Evolutionary conservation across 1,284 basidiomycete species (phyloP).

Genomic region (Psilocybe mexicana): DNA sequence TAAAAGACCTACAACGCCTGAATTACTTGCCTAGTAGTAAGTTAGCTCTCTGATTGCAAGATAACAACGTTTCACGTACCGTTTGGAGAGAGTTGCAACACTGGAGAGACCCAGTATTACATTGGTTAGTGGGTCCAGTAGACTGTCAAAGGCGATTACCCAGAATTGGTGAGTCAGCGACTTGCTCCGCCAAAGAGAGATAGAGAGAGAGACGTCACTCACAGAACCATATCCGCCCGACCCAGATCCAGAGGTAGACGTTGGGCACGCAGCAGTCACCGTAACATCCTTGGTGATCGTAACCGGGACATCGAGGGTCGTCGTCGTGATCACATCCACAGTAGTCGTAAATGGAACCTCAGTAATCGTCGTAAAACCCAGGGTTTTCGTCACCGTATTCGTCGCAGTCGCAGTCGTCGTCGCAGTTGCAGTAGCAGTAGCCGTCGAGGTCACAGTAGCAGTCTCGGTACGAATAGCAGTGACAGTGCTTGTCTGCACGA

Average conservation of each 20-base stretch:
- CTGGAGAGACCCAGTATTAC: slow-evolving; percentile 28
- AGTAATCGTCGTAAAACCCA: no score
- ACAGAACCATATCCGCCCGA: neutral
- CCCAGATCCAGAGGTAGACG: slow-evolving; percentile 9
- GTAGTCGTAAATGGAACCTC: slow-evolving; percentile 14
- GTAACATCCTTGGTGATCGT: slow-evolving; percentile 13
- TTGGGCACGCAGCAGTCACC: slow-evolving; percentile 14
- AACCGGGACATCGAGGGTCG: slow-evolving; percentile 16
- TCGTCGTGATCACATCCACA: slow-evolving; percentile 19
- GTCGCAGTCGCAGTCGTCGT: neutral
- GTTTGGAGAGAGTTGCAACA: slow-evolving; percentile 13
- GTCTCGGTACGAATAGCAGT: neutral
- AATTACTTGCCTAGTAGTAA: slow-evolving; percentile 4
- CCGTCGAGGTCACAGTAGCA: neutral
- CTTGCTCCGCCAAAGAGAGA: neutral
- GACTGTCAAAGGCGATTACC: slow-evolving; percentile 9
- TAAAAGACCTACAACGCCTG: slow-evolving; percentile 5
- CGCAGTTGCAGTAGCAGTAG: slow-evolving; percentile 20
- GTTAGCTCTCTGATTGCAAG: no score
- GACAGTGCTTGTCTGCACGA: neutral
- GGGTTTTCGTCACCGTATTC: slow-evolving; percentile 3
- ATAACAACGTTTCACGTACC: neutral
- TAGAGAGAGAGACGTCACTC: neutral
- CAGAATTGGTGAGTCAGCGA: no score
- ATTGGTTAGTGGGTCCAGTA: slow-evolving; percentile 28